Conservation (phyloP, 192 early-diverging fungal species). For the Oehlia diaphana region DNA sequence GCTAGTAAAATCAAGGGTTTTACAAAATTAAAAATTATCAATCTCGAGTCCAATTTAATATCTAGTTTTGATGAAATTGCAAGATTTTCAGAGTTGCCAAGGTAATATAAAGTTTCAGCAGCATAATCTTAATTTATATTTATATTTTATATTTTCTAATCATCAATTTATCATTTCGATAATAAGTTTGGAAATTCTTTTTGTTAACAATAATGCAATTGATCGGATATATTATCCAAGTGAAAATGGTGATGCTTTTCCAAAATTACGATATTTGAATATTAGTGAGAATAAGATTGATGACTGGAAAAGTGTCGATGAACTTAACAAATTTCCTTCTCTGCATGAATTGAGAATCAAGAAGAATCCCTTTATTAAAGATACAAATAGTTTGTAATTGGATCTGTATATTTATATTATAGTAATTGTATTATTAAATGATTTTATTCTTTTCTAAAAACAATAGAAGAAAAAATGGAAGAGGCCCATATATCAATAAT, state of each 20-base stretch:
- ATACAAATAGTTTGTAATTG: conserved; percentile 11
- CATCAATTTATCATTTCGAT: not conserved
- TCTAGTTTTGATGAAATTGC: conserved; percentile 45
- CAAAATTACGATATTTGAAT: conserved; percentile 43
- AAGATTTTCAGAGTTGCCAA: conserved; percentile 41
- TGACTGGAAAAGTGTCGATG: conserved; percentile 46
- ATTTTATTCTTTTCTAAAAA: not conserved
- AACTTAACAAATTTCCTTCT: conserved; percentile 38
- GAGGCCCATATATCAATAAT: conserved; percentile 34
- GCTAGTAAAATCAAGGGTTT: conserved; percentile 37
- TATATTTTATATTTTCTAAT: not conserved
- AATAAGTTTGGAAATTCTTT: conserved; percentile 42
- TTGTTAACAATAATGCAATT: conserved; percentile 37
- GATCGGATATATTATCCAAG: conserved; percentile 15
- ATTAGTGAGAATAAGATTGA: conserved; percentile 48
- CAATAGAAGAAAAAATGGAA: conserved; percentile 34
- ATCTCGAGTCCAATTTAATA: conserved; percentile 51
- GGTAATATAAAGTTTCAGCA: conserved; percentile 33
- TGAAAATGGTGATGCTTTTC: conserved; percentile 13
- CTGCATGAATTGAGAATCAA: conserved; percentile 45
- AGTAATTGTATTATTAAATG: not conserved
- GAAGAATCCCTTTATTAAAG: conserved; percentile 45
- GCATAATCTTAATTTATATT: not conserved
- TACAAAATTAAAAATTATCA: conserved; percentile 46
- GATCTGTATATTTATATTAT: not conserved